Evolutionary conservation across 371 early-diverging fungal genomes (phyloP), one percentile per base, ranked within the genome.

Genomic region (Apophysomyces sp.): DNA sequence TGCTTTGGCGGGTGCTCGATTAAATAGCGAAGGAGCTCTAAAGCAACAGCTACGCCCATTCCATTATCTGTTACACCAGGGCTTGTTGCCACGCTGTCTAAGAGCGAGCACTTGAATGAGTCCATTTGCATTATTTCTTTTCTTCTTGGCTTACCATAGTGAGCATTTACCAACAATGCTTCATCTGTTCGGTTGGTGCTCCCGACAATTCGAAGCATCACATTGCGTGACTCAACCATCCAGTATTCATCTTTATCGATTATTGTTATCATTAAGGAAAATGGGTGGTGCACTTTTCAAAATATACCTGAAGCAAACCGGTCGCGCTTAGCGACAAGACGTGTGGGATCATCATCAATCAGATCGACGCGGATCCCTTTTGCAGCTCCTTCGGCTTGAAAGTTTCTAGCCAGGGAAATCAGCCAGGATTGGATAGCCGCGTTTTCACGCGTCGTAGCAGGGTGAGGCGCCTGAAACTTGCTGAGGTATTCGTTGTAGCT

Each of bases 11-110:
- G 86, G 39, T 82, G 78, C 32, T 64, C 62, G 32, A 80, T 76
- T 65, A 88, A 73, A 56, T 83, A 85, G 44, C 89, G 84, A 34
- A 87, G 63, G 53, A 84, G 71, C 72, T 92, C 94, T 30, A 95
- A 68, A 55, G 87, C 86, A 21, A 84, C 87, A 3, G 77, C 85
- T 2, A 91, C 86, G 12, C 86, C 84, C 37, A 94, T 86, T 9
- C 93, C 94, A 61, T 91, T 89, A 65, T 95, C 95, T 13, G 89
- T 89, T 13, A 88, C 91, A 40, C 95, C 95, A 61, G 83, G 75
- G 60, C 91, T 88, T 37, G 88, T 78, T 13, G 88, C 79, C 15
- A 89, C 88, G 7, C 88, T 85, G 62, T 94, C 85, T 85, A 62
- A 30, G 31, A 15, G 34, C 32, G 26, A 55, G 12, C 28, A 26